Evolutionary conservation across 441 rosid genomes (phyloP), one percentile per base, ranked within the genome.

Genomic region (Brassica hybrid): DNA sequence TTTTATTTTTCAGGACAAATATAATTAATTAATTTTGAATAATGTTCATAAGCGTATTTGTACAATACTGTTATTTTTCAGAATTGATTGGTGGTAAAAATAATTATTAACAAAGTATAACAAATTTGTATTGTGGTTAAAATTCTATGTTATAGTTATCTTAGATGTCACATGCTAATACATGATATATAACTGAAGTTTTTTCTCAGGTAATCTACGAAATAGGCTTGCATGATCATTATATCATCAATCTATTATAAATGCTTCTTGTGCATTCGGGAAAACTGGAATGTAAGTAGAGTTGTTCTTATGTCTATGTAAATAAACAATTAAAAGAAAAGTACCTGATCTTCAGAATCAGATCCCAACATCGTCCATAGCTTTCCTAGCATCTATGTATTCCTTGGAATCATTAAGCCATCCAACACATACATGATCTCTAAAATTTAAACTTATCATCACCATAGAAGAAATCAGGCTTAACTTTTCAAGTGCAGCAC

Each of bases 361-460:
- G 14, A 93, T 93, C 48, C 98, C 97, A 77, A 93, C 94, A 74
- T 90, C 82, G 21, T 83, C 88, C 97, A 93, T 93, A 50, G 95
- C 98, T 83, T 81, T 87, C 78, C 95, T 86, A 60, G 97, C 90
- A 23, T 78, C 81, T 69, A 85, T 66, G 78, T 93, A 90, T 79
- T 93, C 97, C 73, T 87, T 83, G 61, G 88, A 80, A 67, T 93
- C 97, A 84, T 93, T 89, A 75, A 90, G 69, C 84, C 94, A 76
- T 89, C 94, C 83, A 93, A 79, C 21, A 85, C 88, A 80, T 79
- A 88, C 13, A 50, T 0, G 74, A 73, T 62, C 60, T 56, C 58
- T 52, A 52, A 52, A 16, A 52, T 16, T 52, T 52, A 50, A 73
- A 41, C 7, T 8, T 50, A 50, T 50, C 56, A n/a, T 14, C 56